Base-by-base conservation (phyloP, 441 rosid genomes). In the Croton setiger region DNA sequence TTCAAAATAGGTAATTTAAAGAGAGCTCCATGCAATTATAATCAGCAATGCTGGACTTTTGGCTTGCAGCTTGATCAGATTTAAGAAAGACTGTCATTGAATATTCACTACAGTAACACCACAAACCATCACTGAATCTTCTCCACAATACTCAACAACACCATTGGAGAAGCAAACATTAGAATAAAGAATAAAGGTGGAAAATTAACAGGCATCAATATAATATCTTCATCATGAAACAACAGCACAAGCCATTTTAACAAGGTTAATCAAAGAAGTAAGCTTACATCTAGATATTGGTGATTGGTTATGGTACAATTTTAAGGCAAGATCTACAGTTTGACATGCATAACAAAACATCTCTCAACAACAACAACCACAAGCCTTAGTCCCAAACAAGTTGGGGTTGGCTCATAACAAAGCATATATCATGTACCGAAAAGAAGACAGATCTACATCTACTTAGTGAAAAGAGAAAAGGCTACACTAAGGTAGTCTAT, bases 1-100 rank as follows among this genome's bases (percentile, higher is more conserved):
- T 66, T 67, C 62, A 71, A 36, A 61, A 63, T 67, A 65, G 54
- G 49, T 52, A 47, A 60, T 18, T 44, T 61, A 59, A 47, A 23
- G 23, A 64, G 47, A 37, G 63, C 33, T 74, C 21, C 11, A 5
- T 14, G 13, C 41, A 39, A 3, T 47, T 23, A 52, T 11, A 21
- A 31, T 53, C n/a, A n/a, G 48, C 18, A 47, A 60, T 12, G 48
- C 37, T 48, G 52, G 31, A 8, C 55, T 60, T 36, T n/a, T 57
- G n/a, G 8, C 39, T 52, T n/a, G 48, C n/a, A 53, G n/a, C 54
- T 55, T 53, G 21, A 60, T 63, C 57, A 27, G 15, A 35, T 48
- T 35, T 27, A 27, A 27, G 31, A 27, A 27, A 27, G 31, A 27
- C 31, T 27, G 2, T 27, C 31, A 27, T 27, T 2, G 2, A 27